A percentile compares a stretch with the other conserved stretches of the same genome.
Conservation (phyloP, 139 green algal genomes). For the Eudorina sp. region DNA sequence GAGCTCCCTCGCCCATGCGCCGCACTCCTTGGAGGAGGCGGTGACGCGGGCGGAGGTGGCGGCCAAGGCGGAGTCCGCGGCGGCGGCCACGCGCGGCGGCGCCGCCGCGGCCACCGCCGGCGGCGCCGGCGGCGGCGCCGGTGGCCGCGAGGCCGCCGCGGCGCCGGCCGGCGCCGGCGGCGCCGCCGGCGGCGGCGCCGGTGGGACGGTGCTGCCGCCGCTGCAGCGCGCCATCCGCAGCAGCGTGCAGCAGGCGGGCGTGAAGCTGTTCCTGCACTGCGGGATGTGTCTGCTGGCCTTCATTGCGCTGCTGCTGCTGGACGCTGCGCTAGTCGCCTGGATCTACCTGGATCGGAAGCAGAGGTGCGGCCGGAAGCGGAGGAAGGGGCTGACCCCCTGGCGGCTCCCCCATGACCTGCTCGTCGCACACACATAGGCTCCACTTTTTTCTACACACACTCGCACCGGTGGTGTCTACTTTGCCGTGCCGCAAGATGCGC, state of each 20-base stretch:
- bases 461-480: too few relatives aligned
- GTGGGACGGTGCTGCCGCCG: conserved; percentile 24
- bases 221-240: conserved; percentile 41
- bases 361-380: conserved; percentile 7
- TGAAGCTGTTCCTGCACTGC: conserved; percentile 53
- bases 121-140: neutral
- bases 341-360: conserved; percentile 30
- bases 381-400: too few relatives aligned
- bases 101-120: neutral
- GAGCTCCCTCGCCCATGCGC: conserved; percentile 8
- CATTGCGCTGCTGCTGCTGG: conserved; percentile 50
- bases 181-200: neutral
- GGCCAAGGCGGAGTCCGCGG: conserved; percentile 22
- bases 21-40: conserved; percentile 8
- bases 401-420: too few relatives aligned
- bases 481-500: too few relatives aligned
- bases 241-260: conserved; percentile 38
- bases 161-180: neutral
- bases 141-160: neutral
- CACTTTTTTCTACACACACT: too few relatives aligned
- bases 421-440: too few relatives aligned
- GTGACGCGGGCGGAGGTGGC: neutral
- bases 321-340: conserved; percentile 43
- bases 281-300: conserved; percentile 54
- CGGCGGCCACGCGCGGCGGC: neutral